Percentiles rank a stretch among this genome's conserved stretches.
phyloP scores from a whole-genome alignment of 202 grass and related monocot genomes.

The Digitaria exilis region DNA sequence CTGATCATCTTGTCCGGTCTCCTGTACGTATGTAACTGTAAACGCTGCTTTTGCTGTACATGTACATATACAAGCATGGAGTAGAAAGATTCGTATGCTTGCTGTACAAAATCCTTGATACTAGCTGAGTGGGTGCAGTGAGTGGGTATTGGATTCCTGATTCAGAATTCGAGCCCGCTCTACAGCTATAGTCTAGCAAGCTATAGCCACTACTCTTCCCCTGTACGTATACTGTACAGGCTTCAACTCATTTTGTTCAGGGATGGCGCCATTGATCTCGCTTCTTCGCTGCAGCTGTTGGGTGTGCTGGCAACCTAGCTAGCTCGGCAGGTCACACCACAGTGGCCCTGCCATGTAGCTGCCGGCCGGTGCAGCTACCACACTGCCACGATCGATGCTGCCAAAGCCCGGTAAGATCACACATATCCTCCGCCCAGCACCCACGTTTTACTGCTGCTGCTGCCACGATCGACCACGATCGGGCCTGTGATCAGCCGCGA shows the following conservation, averaged over 20 bases:
- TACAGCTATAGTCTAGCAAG: not conserved
- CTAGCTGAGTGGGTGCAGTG: not conserved
- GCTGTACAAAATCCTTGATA: no score
- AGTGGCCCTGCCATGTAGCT: not conserved
- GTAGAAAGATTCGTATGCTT: not conserved
- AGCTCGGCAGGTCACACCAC: not conserved
- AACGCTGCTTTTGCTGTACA: not conserved
- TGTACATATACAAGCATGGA: not conserved
- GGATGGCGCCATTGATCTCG: not conserved
- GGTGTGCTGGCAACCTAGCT: not conserved
- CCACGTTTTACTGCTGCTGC: conserved; percentile 32
- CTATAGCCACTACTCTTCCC: not conserved
- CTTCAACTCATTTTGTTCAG: conserved; percentile 26
- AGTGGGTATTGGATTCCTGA: conserved; percentile 6
- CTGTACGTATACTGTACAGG: not conserved
- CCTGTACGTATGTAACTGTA: not conserved
- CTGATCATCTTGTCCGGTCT: not conserved
- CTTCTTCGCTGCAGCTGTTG: not conserved
- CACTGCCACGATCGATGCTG: not conserved
- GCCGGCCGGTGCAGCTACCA: conserved; percentile 13
- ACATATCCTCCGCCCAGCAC: not conserved
- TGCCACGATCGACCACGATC: not conserved
- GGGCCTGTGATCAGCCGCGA: not conserved
- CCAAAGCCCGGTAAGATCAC: not conserved
- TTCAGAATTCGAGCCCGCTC: not conserved